A percentile compares a stretch with the other conserved stretches of the same genome.
phyloP scores from a whole-genome alignment of 306 rosid genomes.

The Neltuma alba region DNA sequence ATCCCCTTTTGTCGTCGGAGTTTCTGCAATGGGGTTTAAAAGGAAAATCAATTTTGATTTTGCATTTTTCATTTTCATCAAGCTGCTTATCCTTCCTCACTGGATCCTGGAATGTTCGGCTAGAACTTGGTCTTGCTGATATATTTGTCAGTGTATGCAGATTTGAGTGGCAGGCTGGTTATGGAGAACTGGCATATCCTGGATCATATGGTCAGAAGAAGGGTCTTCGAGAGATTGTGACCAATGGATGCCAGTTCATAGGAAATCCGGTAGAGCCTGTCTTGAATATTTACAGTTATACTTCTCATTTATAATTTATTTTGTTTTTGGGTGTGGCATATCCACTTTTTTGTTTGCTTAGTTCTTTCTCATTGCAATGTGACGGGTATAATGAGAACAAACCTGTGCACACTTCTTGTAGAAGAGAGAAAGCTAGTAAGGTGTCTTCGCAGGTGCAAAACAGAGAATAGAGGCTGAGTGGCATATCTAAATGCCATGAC shows the following conservation, averaged over 20 bases:
- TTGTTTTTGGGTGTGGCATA: neutral
- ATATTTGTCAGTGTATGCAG: slow-evolving; percentile 84
- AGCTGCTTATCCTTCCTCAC: slow-evolving; percentile 46
- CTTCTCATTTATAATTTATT: neutral
- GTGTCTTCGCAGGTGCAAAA: neutral
- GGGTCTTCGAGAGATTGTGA: slow-evolving; percentile 81
- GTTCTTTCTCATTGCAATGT: slow-evolving; percentile 13
- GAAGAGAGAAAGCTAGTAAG: neutral
- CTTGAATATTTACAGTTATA: slow-evolving; percentile 20
- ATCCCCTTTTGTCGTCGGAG: neutral
- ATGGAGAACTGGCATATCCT: slow-evolving; percentile 86
- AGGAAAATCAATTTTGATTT: slow-evolving; percentile 13
- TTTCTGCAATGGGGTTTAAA: slow-evolving; percentile 14
- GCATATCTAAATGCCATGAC: neutral
- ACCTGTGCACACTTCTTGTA: neutral
- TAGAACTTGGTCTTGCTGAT: slow-evolving; percentile 92
- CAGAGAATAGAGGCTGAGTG: neutral
- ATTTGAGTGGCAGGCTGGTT: slow-evolving; percentile 97
- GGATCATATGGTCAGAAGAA: slow-evolving; percentile 91
- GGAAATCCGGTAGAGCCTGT: slow-evolving; percentile 54
- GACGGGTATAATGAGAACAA: neutral
- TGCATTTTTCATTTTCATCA: slow-evolving; percentile 55
- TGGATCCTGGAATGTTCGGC: slow-evolving; percentile 63
- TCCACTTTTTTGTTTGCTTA: slow-evolving; percentile 15
- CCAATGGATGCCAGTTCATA: slow-evolving; percentile 89